phyloP scores from a whole-genome alignment of 1,284 basidiomycete genomes.

The Puccinia polysora region DNA sequence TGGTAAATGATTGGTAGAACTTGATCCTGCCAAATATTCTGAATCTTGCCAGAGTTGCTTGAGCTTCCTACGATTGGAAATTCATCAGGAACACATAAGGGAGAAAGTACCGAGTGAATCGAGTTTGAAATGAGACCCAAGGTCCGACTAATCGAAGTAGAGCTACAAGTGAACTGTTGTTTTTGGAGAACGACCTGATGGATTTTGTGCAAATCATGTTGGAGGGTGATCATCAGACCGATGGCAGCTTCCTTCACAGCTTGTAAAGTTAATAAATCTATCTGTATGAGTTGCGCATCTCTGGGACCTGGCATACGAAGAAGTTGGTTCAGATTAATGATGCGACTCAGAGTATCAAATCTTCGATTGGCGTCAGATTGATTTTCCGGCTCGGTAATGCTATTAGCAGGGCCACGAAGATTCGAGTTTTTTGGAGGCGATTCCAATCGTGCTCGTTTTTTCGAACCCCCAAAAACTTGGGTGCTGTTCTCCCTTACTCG shows the following conservation, averaged over 20 bases:
- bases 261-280: constrained; percentile 3
- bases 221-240: constrained; percentile 1
- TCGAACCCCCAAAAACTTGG: too few species aligned
- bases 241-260: constrained; percentile 12
- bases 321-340: constrained; percentile 17
- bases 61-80: neutral
- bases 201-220: constrained; percentile 4
- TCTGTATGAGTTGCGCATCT: neutral
- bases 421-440: too few species aligned
- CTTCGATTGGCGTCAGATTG: neutral
- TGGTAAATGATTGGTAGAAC: constrained; percentile 13
- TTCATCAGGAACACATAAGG: constrained; percentile 3
- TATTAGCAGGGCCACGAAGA: too few species aligned
- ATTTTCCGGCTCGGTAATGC: too few species aligned
- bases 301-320: neutral
- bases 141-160: neutral
- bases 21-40: neutral
- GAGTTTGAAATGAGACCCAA: neutral
- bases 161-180: neutral
- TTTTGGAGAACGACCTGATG: neutral
- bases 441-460: too few species aligned
- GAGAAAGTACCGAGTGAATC: constrained; percentile 2
- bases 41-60: neutral
- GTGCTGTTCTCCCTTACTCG: too few species aligned
- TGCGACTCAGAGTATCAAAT: constrained; percentile 19